A percentile compares a stretch with the other conserved stretches of the same genome.
Conservation (phyloP, 208 protist species). For the Leishmania martiniquensis region DNA sequence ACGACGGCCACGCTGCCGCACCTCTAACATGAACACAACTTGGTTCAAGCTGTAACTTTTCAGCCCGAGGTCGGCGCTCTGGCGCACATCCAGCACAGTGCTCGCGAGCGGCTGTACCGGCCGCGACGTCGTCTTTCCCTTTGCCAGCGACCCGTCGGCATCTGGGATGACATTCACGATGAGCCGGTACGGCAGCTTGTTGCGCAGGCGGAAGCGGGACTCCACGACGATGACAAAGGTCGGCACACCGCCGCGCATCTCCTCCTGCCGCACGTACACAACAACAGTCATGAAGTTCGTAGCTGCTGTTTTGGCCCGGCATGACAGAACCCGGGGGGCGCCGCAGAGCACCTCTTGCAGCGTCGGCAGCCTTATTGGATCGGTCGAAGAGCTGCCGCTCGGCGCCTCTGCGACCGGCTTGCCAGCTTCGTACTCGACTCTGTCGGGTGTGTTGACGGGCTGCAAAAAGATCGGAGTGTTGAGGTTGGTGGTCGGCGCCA, state of each 20-base stretch:
- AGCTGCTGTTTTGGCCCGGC: conserved; percentile 4
- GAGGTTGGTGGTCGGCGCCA: conserved; percentile 47
- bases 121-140: conserved; percentile 19
- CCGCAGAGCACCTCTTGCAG: conserved; percentile 52
- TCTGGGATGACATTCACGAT: conserved; percentile 41
- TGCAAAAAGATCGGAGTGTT: conserved; percentile 48
- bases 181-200: conserved; percentile 73
- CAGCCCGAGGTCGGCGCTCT: conserved; percentile 44
- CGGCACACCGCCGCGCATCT: conserved; percentile 68
- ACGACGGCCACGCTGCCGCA: conserved; percentile 31
- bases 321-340: conserved; percentile 38
- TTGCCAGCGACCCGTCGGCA: conserved; percentile 21
- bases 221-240: conserved; percentile 68
- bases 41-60: conserved; percentile 37
- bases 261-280: conserved; percentile 56
- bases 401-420: conserved; percentile 17
- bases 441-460: conserved; percentile 39
- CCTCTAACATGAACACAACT: conserved; percentile 42
- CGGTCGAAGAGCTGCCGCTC: neutral
- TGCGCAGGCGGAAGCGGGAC: conserved; percentile 66
- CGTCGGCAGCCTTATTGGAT: conserved; percentile 20
- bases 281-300: conserved; percentile 25
- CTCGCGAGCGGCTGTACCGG: conserved; percentile 23
- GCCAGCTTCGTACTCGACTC: conserved; percentile 23
- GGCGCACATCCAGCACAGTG: conserved; percentile 42